A percentile compares a stretch with the other conserved stretches of the same genome.
Evolutionary conservation across 1,284 basidiomycete genomes (phyloP).

Genomic region (Microbotryum scabiosae): DNA sequence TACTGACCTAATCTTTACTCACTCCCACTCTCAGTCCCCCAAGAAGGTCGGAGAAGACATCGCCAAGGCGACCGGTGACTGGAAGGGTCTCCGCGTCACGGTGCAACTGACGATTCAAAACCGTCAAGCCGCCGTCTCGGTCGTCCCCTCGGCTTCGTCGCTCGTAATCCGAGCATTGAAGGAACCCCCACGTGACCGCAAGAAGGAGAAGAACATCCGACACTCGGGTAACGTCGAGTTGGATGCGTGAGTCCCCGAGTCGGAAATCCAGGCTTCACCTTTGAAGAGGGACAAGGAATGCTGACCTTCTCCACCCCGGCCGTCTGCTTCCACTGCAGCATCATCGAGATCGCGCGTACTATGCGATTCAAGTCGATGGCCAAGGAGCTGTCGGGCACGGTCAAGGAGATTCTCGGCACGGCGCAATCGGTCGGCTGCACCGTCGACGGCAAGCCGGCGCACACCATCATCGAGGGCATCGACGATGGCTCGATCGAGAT

Average conservation of each 20-base stretch:
- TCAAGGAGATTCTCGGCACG: conserved; percentile 54
- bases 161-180: conserved; percentile 98
- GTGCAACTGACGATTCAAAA: conserved; percentile 99
- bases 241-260: conserved; percentile 53
- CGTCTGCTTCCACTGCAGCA: conserved; percentile 36
- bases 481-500: conserved; percentile 91
- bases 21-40: conserved; percentile 61
- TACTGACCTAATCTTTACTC: conserved; percentile 2
- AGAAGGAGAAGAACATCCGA: conserved; percentile 99
- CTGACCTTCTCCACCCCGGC: background rate
- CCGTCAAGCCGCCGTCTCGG: conserved; percentile 93
- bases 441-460: conserved; percentile 84
- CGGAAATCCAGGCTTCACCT: no score
- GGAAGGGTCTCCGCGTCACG: conserved; percentile 99
- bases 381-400: conserved; percentile 79
- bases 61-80: conserved; percentile 94
- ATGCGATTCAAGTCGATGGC: conserved; percentile 95
- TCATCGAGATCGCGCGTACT: conserved; percentile 89
- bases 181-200: conserved; percentile 97
- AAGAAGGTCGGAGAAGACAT: conserved; percentile 99
- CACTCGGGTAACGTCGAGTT: conserved; percentile 91
- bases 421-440: conserved; percentile 90
- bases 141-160: conserved; percentile 95
- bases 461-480: conserved; percentile 93
- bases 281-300: background rate